Evolutionary conservation across 768 basidiomycete genomes (phyloP), one percentile per base, ranked within the genome.

Genomic region (Mycena alexandri): DNA sequence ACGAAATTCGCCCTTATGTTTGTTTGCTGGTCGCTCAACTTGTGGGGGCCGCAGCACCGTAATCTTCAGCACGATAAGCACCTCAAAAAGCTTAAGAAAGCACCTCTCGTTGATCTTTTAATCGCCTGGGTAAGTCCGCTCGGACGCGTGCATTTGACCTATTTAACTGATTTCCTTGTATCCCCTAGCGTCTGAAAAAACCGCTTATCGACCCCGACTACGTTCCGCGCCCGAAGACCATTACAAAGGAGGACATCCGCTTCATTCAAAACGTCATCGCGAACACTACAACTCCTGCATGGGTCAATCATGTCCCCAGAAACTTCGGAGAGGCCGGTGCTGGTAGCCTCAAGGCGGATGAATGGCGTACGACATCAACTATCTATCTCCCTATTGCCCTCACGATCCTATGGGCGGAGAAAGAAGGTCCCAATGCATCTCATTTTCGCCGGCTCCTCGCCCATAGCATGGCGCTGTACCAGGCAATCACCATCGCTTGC

Each of bases 361-460:
- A 83, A 65, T 82, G 80, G 80, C 61, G 72, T 3, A 69, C 68
- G 0, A 29, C 79, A 9, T 47, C 56, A 19, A 78, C 72, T 0
- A 63, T 80, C 17, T 77, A 78, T 55, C 67, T 83, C 2, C 80
- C 80, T 2, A 68, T 81, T 13, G 76, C 79, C 0, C 69, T 83
- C 0, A 65, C 78, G 14, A 76, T 72, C 16, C 48, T 79, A 4
- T 81, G 80, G 76, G 69, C 77, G 21, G 68, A 72, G 53, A 24
- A 70, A 13, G 12, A 54, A 24, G 68, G 55, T 1, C 48, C 43
- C 19, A 12, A 65, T 29, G 46, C 55, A 13, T 19, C 33, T 25
- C 51, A 56, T 57, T 65, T 2, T 61, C 52, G 1, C 25, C 42
- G 5, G 38, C 75, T 70, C 10, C 70, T 80, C 19, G 69, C 73